Base-by-base conservation (phyloP, 305 asterid genomes). In the Fraxinus platypoda region DNA sequence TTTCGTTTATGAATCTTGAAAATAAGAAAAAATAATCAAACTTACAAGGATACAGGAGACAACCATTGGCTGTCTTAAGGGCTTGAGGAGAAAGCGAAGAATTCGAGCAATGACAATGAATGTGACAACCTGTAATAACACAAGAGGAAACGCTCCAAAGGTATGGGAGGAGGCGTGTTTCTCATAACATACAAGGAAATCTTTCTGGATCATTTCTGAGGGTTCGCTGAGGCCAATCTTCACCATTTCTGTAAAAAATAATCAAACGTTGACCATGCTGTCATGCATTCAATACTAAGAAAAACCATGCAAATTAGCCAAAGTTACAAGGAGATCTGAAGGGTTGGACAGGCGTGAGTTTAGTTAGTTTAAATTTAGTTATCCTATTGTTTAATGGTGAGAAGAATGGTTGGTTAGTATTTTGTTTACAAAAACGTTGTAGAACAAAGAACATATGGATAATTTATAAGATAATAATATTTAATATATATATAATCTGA, bases 41-140 rank as follows among this genome's bases (percentile, higher is more conserved):
- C 97, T 89, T 88, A 93, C 98, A 3, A 94, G 88, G 86, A 93
- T 88, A 54, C 89, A 88, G 1, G 94, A 87, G 57, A 93, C 80
- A 59, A 93, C 78, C 80, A 88, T 84, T 33, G 98, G 97, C 68
- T 95, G 95, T 75, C 90, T 84, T 33, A 95, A 85, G 76, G 98
- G 98, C 90, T 83, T 91, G 84, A 95, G 94, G 78, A 94, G 74
- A 59, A 83, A 75, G 2, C 91, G 91, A 49, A 92, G 64, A 8
- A 75, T 3, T 19, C 78, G 91, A 33, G 94, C 82, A 17, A 92
- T 41, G 26, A 87, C 0, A 8, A 90, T 33, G 49, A 90, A 73
- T 43, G 79, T 64, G 1, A 89, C 78, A 28, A 87, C 38, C 81
- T 90, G 91, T 59, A 92, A 46, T 23, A 92, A 77, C 73, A 90